phyloP scores from a whole-genome alignment of 768 basidiomycete species.

The Hygrophorus russula region DNA sequence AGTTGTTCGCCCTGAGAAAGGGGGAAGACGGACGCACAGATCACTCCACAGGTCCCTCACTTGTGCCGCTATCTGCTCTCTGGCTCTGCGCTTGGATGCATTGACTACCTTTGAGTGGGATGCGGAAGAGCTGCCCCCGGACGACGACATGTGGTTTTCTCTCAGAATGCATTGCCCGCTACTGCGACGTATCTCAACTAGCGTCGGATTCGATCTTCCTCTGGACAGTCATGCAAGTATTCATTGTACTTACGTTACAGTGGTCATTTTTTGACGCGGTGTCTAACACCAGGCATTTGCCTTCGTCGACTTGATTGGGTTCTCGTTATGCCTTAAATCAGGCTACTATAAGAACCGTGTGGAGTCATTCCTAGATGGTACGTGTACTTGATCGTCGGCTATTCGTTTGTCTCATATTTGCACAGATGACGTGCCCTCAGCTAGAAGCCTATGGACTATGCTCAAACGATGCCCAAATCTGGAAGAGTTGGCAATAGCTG shows the following conservation, averaged over 20 bases:
- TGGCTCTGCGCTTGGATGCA: slow-evolving; percentile 48
- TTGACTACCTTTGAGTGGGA: slow-evolving; percentile 63
- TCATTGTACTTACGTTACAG: slow-evolving; percentile 1
- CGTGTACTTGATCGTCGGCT: slow-evolving; percentile 8
- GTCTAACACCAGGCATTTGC: slow-evolving; percentile 44
- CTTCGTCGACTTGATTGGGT: slow-evolving; percentile 51
- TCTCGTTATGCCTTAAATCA: slow-evolving; percentile 46
- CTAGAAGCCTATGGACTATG: slow-evolving; percentile 58
- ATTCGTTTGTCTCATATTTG: not conserved
- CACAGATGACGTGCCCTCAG: slow-evolving; percentile 41
- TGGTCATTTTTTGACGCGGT: not conserved
- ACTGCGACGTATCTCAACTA: slow-evolving; percentile 48
- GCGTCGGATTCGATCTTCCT: slow-evolving; percentile 51
- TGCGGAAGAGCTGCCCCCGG: slow-evolving; percentile 51
- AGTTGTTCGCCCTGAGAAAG: slow-evolving; percentile 30
- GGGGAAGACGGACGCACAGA: slow-evolving; percentile 13
- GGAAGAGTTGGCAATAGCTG: slow-evolving; percentile 50
- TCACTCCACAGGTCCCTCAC: slow-evolving; percentile 24
- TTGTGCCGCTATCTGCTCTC: slow-evolving; percentile 39
- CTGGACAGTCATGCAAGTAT: slow-evolving; percentile 50
- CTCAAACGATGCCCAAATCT: slow-evolving; percentile 53
- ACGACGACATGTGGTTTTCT: slow-evolving; percentile 73
- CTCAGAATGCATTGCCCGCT: slow-evolving; percentile 60
- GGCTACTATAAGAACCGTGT: slow-evolving; percentile 55
- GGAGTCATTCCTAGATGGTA: slow-evolving; percentile 48